Base-by-base conservation (phyloP, 2,329 filamentous ascomycete genomes). In the Venturia oleaginea region DNA sequence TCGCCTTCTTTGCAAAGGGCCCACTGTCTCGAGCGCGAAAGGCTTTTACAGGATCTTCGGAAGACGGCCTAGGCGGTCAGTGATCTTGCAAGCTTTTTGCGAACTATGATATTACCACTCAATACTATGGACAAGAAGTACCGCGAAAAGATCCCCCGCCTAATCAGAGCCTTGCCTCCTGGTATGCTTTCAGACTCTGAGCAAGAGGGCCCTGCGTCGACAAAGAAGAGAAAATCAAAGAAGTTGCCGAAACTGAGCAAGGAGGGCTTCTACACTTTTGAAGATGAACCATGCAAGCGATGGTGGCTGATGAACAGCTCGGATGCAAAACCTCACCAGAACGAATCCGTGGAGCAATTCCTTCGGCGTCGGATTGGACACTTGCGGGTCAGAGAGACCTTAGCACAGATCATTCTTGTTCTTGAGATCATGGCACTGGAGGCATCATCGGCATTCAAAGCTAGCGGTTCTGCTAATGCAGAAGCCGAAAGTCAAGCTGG, bases 1-100 rank as follows among this genome's bases (percentile, higher is more conserved):
- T 93, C 65, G 90, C 90, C 65, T 94, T 92, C 74, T 92, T 93
- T 74, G 87, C 87, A 24, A 94, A 94, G 77, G 90, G 90, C 0
- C 89, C 90, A 1, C 77, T 94, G 24, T 90, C 90, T 55, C 83
- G 89, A 69, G 87, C 89, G 57, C 84, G 90, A 66, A 88, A 87
- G 59, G 83, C 86, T 17, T 40, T 57, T 11, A 40, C 37, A 4
- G 22, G 22, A 67, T 84, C 86, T 65, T 76, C 85, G 17, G 83
- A 86, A 66, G 83, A 83, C 62, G 84, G 87, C 71, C 78, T 65
- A 24, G 24, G 24, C 24, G 2, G 84, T 87, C 74, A 76, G 78
- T 30, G 84, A 91, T 61, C 77, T 92, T 22, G 80, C 89, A 10
- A 78, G 81, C 0, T 92, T 91, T 69, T 72, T 93, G n/a, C 85